Percentiles rank a stretch among this genome's conserved stretches.
Evolutionary conservation across 768 basidiomycete species (phyloP).

Genomic region (Naematelia aurantialba): DNA sequence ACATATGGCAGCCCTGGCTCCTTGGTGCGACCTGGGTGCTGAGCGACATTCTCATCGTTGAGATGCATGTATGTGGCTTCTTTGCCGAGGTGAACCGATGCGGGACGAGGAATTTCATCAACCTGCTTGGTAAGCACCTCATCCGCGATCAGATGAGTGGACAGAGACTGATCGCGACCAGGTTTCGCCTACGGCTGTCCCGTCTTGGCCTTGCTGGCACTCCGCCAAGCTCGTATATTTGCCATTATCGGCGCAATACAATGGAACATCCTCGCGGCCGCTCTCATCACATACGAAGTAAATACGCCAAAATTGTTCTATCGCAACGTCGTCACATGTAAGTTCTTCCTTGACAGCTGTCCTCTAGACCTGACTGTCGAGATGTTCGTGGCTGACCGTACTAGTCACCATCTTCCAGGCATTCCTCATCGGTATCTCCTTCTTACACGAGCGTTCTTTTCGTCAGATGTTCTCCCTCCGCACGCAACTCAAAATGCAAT

Average conservation of each 20-base stretch:
- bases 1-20: conserved; percentile 42
- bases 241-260: conserved; percentile 37
- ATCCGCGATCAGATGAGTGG: not conserved
- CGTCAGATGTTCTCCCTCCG: conserved; percentile 66
- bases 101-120: conserved; percentile 49
- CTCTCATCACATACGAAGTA: conserved; percentile 35
- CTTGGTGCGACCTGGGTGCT: conserved; percentile 42
- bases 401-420: conserved; percentile 70
- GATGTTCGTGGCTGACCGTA: not conserved
- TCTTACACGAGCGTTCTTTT: conserved; percentile 55
- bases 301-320: conserved; percentile 50
- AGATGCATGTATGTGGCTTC: conserved; percentile 42
- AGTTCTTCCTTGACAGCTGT: conserved; percentile 8
- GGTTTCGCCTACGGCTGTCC: conserved; percentile 45
- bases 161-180: not conserved
- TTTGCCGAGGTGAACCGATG: conserved; percentile 38
- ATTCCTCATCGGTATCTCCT: conserved; percentile 69
- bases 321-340: conserved; percentile 51
- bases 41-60: conserved; percentile 34
- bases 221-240: conserved; percentile 47
- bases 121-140: conserved; percentile 18
- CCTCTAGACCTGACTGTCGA: not conserved
- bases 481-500: conserved; percentile 69
- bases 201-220: conserved; percentile 49
- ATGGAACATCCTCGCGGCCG: conserved; percentile 44